Base-by-base conservation (phyloP, 1,284 basidiomycete genomes). In the Hymenochaete sp. region DNA sequence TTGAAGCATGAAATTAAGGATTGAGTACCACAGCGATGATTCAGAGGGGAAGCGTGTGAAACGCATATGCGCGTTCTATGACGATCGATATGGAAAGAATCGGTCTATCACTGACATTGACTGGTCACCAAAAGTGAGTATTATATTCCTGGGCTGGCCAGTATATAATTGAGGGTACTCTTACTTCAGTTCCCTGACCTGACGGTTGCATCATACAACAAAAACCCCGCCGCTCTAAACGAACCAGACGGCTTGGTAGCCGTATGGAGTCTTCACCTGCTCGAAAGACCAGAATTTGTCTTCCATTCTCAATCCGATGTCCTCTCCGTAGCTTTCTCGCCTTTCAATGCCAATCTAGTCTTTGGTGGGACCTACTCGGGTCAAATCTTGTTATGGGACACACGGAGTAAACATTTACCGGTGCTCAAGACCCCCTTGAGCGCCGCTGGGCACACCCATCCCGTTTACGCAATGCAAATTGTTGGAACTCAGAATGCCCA, bases 291-390 rank as follows among this genome's bases (percentile, higher is more conserved):
- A 14, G 96, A 99, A 62, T 98, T 97, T 56, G 77, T 97, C 41
- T 98, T 99, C 65, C 93, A 98, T 62, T 93, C 96, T 1, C 66
- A 95, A 89, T 97, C 93, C 25, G 96, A 98, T 59, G 93, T 98
- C 11, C 77, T 98, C 10, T 95, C 93, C 1, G 90, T 97, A 3
- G 82, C 85, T 11, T 98, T 98, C 62, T 97, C 93, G 0, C 93
- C 96, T 0, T 98, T 97, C 66, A 93, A 98, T 62, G 89, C 96
- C 1, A 98, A 96, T 55, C 77, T 98, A 6, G 77, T 98, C 33
- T 95, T 98, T 54, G 96, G 96, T 42, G 96, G 96, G 9, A 97
- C 93, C 9, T 98, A 98, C 62, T 95, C 92, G 22, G 96, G 96
- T 6, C 96, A 99, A 67, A 95, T 99, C 46, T 67, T 98, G 29